Conservation (phyloP, 2,329 filamentous ascomycete genomes). For the Aspergillus sojae region DNA sequence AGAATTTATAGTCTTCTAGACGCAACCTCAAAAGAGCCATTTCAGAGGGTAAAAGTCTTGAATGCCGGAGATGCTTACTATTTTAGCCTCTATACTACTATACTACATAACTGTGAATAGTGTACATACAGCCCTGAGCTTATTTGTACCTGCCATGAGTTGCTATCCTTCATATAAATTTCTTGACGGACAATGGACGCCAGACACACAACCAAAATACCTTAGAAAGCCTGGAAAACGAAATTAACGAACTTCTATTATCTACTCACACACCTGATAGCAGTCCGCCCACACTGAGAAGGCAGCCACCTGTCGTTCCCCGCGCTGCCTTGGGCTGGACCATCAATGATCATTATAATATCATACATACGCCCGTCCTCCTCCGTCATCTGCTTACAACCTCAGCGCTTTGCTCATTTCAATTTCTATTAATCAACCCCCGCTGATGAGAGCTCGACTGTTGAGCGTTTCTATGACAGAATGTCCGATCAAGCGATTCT, state of each 20-base stretch:
- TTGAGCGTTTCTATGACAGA: slow-evolving; percentile 1
- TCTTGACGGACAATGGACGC: neutral
- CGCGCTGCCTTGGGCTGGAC: neutral
- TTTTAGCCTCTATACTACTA: neutral
- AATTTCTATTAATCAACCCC: neutral
- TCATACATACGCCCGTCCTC: neutral
- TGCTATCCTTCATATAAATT: neutral
- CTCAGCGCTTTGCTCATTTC: neutral
- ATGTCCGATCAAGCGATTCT: slow-evolving; percentile 88
- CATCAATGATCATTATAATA: slow-evolving; percentile 1
- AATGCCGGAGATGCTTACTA: neutral
- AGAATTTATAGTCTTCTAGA: neutral
- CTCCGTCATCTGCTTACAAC: neutral
- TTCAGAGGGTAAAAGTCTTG: no score
- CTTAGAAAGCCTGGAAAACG: neutral
- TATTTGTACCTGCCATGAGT: neutral
- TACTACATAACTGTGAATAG: neutral
- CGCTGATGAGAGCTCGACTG: neutral
- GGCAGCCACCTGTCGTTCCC: neutral
- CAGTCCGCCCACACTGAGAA: neutral
- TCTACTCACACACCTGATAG: neutral
- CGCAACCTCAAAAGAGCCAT: neutral
- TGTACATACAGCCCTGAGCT: neutral
- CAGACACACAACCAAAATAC: neutral
- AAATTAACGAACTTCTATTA: neutral